Percentiles rank a stretch among this genome's conserved stretches.
Conservation (phyloP, 2,329 filamentous ascomycete species). For the Clonostachys chloroleuca region DNA sequence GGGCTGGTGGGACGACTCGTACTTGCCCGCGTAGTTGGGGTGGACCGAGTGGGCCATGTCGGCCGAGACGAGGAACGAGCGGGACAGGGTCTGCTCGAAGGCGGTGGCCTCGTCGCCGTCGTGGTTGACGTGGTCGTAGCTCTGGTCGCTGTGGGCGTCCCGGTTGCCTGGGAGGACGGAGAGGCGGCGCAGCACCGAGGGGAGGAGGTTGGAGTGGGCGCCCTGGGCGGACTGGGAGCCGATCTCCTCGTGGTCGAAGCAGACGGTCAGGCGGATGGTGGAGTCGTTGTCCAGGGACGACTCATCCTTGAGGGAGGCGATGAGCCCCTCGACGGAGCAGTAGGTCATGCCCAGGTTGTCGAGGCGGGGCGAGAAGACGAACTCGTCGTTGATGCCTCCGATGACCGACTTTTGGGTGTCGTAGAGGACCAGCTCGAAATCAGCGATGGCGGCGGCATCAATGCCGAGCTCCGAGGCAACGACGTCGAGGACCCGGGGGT, state of each 20-base stretch:
- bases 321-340: constrained; percentile 81
- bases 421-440: constrained; percentile 97
- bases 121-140: constrained; percentile 51
- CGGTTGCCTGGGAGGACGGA: constrained; percentile 68
- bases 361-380: constrained; percentile 92
- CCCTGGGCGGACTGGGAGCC: constrained; percentile 90
- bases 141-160: constrained; percentile 61
- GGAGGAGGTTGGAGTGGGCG: constrained; percentile 87
- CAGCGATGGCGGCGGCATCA: constrained; percentile 67
- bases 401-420: constrained; percentile 89
- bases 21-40: constrained; percentile 90
- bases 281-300: constrained; percentile 69
- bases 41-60: constrained; percentile 98
- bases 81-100: constrained; percentile 87
- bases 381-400: constrained; percentile 86
- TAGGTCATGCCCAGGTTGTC: constrained; percentile 98
- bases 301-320: constrained; percentile 66
- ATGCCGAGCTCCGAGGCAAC: constrained; percentile 77
- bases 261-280: constrained; percentile 84
- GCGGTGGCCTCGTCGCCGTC: constrained; percentile 69
- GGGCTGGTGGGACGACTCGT: constrained; percentile 85
- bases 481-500: constrained; percentile 79
- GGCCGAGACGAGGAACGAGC: constrained; percentile 90
- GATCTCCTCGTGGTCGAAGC: constrained; percentile 98
- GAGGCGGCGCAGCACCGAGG: constrained; percentile 79